These are phyloP conservation scores for Gonium pectorale DNA, from an alignment of 139 green algal genomes.

Conservation along the genomic window DNA sequence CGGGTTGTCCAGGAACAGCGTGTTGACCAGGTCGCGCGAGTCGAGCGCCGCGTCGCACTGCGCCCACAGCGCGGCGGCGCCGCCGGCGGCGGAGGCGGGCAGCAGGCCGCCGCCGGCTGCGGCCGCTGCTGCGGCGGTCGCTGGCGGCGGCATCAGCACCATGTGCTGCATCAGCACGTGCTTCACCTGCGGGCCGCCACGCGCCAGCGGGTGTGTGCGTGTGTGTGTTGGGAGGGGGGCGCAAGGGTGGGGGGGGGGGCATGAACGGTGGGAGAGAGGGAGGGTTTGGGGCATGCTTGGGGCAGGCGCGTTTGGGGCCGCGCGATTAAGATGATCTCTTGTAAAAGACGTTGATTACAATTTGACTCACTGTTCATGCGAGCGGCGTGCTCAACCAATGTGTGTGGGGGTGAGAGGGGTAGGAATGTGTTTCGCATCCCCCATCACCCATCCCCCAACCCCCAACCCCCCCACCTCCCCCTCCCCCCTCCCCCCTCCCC, in stretches of 20 bases:
- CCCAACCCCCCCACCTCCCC: background rate
- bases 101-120: no score
- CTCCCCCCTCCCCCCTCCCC: background rate
- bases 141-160: slow-evolving; percentile 38
- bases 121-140: background rate
- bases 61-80: slow-evolving; percentile 17
- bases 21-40: slow-evolving; percentile 69
- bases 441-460: background rate
- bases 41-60: slow-evolving; percentile 22
- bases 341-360: no score
- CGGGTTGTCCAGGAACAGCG: slow-evolving; percentile 88
- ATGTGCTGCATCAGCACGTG: slow-evolving; percentile 55
- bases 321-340: no score
- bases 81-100: background rate
- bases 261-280: no score
- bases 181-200: background rate
- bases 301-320: no score
- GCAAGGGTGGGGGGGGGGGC: background rate
- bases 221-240: background rate
- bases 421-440: no score
- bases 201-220: background rate
- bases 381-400: no score
- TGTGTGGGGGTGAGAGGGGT: no score
- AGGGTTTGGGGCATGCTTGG: no score
- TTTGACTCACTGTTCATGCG: no score